phyloP scores from a whole-genome alignment of 2,329 filamentous ascomycete genomes.

The Tolypocladium paradoxum region DNA sequence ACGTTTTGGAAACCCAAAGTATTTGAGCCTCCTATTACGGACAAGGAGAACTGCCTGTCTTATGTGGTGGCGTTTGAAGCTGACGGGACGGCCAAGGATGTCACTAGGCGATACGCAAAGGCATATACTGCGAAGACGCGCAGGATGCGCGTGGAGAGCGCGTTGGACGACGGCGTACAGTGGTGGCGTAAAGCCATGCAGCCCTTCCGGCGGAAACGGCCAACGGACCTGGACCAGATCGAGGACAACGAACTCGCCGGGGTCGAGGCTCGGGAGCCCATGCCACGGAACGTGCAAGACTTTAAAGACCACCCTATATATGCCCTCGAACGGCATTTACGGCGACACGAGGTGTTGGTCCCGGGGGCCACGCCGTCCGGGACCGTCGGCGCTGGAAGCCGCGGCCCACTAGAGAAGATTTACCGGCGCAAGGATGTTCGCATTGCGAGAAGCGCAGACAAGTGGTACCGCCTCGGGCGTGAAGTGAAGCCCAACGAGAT shows the following conservation, averaged over 20 bases:
- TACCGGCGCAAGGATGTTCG: constrained; percentile 77
- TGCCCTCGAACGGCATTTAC: constrained; percentile 76
- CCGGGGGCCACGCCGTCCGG: constrained; percentile 62
- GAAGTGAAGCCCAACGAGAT: constrained; percentile 71
- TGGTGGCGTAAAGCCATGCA: constrained; percentile 46
- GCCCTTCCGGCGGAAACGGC: constrained; percentile 29
- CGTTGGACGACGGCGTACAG: constrained; percentile 32
- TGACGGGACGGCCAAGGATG: constrained; percentile 68
- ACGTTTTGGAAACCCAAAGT: constrained; percentile 62
- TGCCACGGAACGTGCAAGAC: constrained; percentile 77
- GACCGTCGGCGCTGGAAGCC: constrained; percentile 60
- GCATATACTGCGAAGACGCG: constrained; percentile 85
- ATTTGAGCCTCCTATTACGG: constrained; percentile 74
- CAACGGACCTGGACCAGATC: constrained; percentile 65
- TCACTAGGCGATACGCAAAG: constrained; percentile 80
- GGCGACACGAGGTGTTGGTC: constrained; percentile 70
- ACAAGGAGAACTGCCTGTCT: constrained; percentile 63
- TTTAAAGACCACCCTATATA: constrained; percentile 80
- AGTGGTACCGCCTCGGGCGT: constrained; percentile 82
- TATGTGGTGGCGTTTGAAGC: constrained; percentile 83
- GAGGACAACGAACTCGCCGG: constrained; percentile 69
- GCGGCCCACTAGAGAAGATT: constrained; percentile 59
- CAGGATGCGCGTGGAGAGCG: constrained; percentile 62
- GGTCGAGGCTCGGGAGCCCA: constrained; percentile 63
- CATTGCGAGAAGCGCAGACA: constrained; percentile 65